Percentiles rank a stretch among this genome's conserved stretches.
phyloP scores from a whole-genome alignment of 164 flowering plant species.

The Chimonanthus salicifolius region DNA sequence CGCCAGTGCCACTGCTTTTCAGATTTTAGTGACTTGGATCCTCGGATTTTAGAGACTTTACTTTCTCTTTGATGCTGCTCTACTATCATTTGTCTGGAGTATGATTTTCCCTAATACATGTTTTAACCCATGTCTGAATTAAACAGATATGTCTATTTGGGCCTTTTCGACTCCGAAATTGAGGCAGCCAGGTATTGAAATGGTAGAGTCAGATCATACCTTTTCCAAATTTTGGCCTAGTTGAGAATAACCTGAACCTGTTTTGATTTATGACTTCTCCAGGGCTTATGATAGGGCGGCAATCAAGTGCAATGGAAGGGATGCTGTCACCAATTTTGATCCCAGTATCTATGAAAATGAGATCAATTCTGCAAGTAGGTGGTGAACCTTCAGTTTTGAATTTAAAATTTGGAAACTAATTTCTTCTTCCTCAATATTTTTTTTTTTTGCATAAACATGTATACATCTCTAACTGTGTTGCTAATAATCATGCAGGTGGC shows the following conservation, averaged over 20 bases:
- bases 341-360: slow-evolving; percentile 78
- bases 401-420: neutral
- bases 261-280: neutral
- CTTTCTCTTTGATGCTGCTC: neutral
- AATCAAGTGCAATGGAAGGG: slow-evolving; percentile 88
- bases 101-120: neutral
- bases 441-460: too few relatives aligned
- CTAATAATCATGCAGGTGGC: slow-evolving; percentile 11
- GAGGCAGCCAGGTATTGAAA: slow-evolving; percentile 90
- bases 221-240: neutral
- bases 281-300: slow-evolving; percentile 99
- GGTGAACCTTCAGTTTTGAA: neutral
- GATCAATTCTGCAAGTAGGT: slow-evolving; percentile 45
- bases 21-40: neutral
- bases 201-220: neutral
- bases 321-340: slow-evolving; percentile 96
- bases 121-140: slow-evolving; percentile 2
- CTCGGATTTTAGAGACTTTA: neutral
- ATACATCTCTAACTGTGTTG: neutral
- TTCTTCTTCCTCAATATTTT: neutral
- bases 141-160: slow-evolving; percentile 83
- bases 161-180: slow-evolving; percentile 83
- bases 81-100: neutral
- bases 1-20: neutral
- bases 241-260: neutral